Conservation (phyloP, 176 grass and related monocot species). For the Zizania latifolia region DNA sequence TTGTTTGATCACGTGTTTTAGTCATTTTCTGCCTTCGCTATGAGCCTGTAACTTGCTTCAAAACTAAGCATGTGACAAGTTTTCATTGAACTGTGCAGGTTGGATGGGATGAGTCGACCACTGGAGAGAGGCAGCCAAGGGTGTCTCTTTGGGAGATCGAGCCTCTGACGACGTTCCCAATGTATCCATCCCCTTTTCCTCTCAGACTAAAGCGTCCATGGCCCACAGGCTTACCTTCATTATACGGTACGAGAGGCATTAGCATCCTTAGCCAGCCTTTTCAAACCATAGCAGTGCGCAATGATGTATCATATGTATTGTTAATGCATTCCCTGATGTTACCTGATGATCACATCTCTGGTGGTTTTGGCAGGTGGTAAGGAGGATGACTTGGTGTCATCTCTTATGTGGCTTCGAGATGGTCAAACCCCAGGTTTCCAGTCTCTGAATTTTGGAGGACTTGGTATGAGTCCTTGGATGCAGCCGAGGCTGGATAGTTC, state of each 20-base stretch:
- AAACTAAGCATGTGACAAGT: neutral
- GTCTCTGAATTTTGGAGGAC: conserved; percentile 70
- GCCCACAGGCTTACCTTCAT: conserved; percentile 79
- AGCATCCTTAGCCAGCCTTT: conserved; percentile 3
- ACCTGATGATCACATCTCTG: conserved; percentile 11
- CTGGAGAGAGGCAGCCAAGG: conserved; percentile 92
- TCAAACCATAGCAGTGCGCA: neutral
- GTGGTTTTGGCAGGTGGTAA: conserved; percentile 57
- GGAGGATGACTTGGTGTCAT: conserved; percentile 62
- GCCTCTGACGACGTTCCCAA: conserved; percentile 88
- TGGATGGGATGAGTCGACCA: conserved; percentile 97
- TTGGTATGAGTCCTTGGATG: conserved; percentile 62
- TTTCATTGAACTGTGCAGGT: conserved; percentile 49
- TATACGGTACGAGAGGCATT: conserved; percentile 48
- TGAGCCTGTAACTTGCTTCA: neutral
- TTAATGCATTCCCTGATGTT: neutral
- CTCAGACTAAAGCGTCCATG: conserved; percentile 91
- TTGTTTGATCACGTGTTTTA: neutral
- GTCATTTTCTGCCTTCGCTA: neutral
- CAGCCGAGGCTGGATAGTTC: conserved; percentile 60
- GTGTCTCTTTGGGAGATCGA: conserved; percentile 97
- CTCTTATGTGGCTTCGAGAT: conserved; percentile 66
- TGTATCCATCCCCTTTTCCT: conserved; percentile 91
- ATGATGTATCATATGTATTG: neutral
- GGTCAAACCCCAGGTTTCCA: conserved; percentile 60